Conservation (phyloP, 306 rosid species). For the Cucurbita maxima region DNA sequence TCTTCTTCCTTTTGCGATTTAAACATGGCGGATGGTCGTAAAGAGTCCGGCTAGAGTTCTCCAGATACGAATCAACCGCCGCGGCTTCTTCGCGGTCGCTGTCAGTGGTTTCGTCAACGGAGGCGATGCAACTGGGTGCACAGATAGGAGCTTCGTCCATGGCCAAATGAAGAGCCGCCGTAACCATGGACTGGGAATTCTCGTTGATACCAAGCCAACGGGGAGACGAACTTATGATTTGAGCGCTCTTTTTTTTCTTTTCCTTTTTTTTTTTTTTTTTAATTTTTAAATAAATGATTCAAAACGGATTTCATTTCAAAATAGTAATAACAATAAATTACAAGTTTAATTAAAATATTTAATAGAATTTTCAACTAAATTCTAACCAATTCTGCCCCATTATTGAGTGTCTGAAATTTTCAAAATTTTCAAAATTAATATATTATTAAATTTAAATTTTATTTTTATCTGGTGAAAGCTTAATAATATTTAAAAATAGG, state of each 20-base stretch:
- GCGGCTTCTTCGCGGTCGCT: background rate
- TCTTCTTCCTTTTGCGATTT: constrained; percentile 5
- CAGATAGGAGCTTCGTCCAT: constrained; percentile 2
- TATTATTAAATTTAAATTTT: no score
- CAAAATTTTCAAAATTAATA: no score
- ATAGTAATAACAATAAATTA: no score
- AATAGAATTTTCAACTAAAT: no score
- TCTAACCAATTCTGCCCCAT: no score
- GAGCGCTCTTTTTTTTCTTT: background rate
- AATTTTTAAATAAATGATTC: no score
- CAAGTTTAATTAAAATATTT: no score
- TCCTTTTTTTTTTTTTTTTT: no score
- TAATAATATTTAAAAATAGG: no score
- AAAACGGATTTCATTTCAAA: no score
- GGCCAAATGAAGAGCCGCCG: background rate
- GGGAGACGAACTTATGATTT: background rate
- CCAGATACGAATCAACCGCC: background rate
- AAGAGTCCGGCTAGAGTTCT: constrained; percentile 9
- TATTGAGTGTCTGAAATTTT: no score
- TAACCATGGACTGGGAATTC: background rate
- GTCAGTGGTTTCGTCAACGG: background rate
- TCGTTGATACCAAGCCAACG: background rate
- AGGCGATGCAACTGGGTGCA: constrained; percentile 2
- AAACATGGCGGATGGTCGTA: constrained; percentile 1
- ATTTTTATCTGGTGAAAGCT: no score